These are phyloP conservation scores for Aspergillus sp. DNA, from an alignment of 2,329 filamentous ascomycete genomes.

Conservation along the genomic window DNA sequence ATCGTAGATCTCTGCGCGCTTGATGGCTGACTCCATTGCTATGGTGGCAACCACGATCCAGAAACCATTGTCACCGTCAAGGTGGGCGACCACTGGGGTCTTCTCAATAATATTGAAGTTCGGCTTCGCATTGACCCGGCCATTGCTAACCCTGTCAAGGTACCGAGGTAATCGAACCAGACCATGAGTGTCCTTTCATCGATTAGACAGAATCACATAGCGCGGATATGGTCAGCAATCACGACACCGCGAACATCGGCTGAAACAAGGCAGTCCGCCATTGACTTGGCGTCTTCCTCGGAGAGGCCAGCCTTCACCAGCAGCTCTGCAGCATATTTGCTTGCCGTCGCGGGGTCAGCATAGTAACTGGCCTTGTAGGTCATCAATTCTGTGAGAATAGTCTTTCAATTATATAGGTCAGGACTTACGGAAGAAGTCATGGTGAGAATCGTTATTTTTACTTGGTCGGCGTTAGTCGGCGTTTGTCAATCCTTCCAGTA, in stretches of 20 bases:
- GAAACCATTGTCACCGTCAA: background rate
- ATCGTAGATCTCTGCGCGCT: conserved; percentile 36
- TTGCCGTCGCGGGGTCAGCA: background rate
- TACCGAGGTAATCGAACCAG: background rate
- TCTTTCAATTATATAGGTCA: background rate
- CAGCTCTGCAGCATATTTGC: background rate
- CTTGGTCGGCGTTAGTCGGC: background rate
- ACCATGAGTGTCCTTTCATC: background rate
- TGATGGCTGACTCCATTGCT: background rate
- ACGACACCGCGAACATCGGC: conserved; percentile 2
- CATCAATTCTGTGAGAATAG: background rate
- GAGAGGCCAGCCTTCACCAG: background rate
- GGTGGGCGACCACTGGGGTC: background rate
- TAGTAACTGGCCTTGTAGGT: background rate
- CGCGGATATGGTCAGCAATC: background rate
- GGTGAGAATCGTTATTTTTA: background rate
- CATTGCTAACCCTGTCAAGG: background rate
- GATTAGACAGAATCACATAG: background rate
- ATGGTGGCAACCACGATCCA: background rate
- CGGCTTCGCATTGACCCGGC: background rate
- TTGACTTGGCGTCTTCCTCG: conserved; percentile 1
- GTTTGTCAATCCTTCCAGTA: no score
- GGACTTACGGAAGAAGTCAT: background rate
- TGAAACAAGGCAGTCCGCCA: conserved; percentile 1
- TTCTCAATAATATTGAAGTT: background rate